Evolutionary conservation across 2,329 filamentous ascomycete species (phyloP), one percentile per base, ranked within the genome.

Genomic region (Eutypella sp.): DNA sequence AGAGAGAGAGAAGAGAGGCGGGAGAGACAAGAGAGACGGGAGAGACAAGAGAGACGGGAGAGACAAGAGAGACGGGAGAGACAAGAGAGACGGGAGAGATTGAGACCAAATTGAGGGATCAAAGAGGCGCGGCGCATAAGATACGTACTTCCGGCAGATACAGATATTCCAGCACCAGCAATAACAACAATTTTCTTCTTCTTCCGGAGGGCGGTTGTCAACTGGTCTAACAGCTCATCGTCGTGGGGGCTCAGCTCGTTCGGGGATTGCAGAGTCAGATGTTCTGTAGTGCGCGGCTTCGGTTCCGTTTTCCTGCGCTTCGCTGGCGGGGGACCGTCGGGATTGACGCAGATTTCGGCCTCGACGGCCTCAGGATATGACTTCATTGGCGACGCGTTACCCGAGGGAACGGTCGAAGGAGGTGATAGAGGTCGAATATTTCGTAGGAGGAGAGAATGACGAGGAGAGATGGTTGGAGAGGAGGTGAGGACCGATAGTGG

Each of bases 131-230:
- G n/a, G n/a, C n/a, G n/a, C n/a, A 41, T 8, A 46, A 40, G 46
- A 43, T 49, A 56, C 60, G 50, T 57, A 81, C 85, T 62, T 76
- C 93, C 93, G 56, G 93, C 92, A 44, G 92, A 92, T 42, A 96
- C 93, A 33, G 93, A 97, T 59, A 99, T 99, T 51, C 93, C 93
- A 53, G 93, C 93, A 47, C 93, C 93, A 40, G 92, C 93, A 64
- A 99, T 87, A 42, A 97, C 89, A 27, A 99, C 89, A 63, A 99
- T 95, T 72, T 96, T 96, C 70, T 91, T 88, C 74, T 93, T 93
- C 62, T 87, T 90, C 59, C 86, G 85, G 46, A 99, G 68, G 20
- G 84, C 84, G 37, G 83, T 79, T 38, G 91, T 70, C 24, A 99
- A 73, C 46, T 83, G 79, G 49, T 87, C 78, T 33, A 96, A 72